Percentiles rank a stretch among this genome's conserved stretches.
These are phyloP conservation scores for Neoboletus subvelutipes DNA, from an alignment of 768 basidiomycete genomes.

Conservation along the genomic window DNA sequence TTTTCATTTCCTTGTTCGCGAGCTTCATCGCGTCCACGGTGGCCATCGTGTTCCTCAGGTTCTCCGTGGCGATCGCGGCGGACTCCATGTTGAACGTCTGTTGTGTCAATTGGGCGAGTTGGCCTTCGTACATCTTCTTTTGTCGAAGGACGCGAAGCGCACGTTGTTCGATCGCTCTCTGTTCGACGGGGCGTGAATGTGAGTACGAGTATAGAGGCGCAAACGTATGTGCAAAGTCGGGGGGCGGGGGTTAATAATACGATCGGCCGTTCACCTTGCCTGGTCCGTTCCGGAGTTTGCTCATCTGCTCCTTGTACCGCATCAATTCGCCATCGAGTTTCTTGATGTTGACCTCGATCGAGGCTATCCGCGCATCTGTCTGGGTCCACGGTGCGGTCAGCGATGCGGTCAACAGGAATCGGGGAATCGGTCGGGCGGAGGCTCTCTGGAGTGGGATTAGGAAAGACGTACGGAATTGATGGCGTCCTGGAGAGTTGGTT, in stretches of 20 bases:
- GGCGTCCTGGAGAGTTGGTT: constrained; percentile 88
- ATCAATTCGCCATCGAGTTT: constrained; percentile 93
- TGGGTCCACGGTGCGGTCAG: constrained; percentile 30
- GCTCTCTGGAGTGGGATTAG: background rate
- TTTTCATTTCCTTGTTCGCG: constrained; percentile 95
- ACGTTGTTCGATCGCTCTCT: constrained; percentile 93
- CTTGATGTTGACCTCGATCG: constrained; percentile 94
- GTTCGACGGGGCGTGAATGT: background rate
- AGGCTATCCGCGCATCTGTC: constrained; percentile 85
- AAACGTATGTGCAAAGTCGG: too few relatives aligned
- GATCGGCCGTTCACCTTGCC: constrained; percentile 69
- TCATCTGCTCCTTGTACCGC: constrained; percentile 95
- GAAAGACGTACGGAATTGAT: constrained; percentile 68
- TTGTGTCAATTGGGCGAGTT: constrained; percentile 86
- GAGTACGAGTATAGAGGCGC: background rate
- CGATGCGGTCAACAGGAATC: background rate
- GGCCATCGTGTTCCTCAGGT: constrained; percentile 97
- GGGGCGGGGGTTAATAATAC: too few relatives aligned
- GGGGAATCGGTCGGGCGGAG: background rate
- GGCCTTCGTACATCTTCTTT: constrained; percentile 93
- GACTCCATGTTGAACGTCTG: constrained; percentile 99
- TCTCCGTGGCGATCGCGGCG: constrained; percentile 93
- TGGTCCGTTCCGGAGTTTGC: constrained; percentile 87
- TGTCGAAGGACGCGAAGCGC: constrained; percentile 91
- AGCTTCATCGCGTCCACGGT: constrained; percentile 95